Evolutionary conservation across 345 rosid species (phyloP).

Genomic region (Brassica incana): DNA sequence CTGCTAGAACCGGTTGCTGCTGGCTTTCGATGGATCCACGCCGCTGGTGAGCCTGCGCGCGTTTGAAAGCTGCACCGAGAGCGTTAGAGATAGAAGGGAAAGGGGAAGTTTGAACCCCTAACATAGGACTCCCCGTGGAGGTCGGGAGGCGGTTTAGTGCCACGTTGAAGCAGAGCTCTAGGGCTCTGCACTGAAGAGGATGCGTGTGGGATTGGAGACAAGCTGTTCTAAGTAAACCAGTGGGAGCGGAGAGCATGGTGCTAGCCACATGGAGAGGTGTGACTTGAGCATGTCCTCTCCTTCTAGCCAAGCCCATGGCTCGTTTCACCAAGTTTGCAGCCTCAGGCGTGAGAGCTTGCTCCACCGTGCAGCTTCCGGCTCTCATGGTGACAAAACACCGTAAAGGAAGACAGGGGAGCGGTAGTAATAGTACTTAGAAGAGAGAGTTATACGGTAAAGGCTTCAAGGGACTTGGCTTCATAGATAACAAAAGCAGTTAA

Average conservation of each 20-base stretch:
- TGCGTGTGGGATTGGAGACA: slow-evolving; percentile 94
- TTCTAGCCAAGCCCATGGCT: slow-evolving; percentile 70
- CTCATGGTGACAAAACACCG: slow-evolving; percentile 52
- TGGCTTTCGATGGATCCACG: slow-evolving; percentile 89
- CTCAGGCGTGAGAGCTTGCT: slow-evolving; percentile 76
- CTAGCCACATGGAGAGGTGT: slow-evolving; percentile 95
- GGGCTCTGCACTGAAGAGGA: slow-evolving; percentile 91
- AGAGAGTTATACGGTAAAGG: slow-evolving; percentile 18
- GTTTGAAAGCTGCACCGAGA: slow-evolving; percentile 92
- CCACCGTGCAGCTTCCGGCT: slow-evolving; percentile 83
- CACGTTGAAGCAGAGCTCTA: slow-evolving; percentile 97
- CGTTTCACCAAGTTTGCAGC: slow-evolving; percentile 76
- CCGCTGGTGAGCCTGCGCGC: slow-evolving; percentile 99
- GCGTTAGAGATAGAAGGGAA: slow-evolving; percentile 89
- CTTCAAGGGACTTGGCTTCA: slow-evolving; percentile 33
- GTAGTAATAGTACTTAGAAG: slow-evolving; percentile 30
- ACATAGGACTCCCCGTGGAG: slow-evolving; percentile 61
- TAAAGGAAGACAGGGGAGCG: slow-evolving; percentile 12
- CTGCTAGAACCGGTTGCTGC: slow-evolving; percentile 86
- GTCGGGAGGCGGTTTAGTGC: slow-evolving; percentile 95
- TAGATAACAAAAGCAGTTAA: slow-evolving; percentile 18
- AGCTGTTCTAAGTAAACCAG: slow-evolving; percentile 79
- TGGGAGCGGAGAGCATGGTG: slow-evolving; percentile 75
- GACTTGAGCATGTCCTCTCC: slow-evolving; percentile 95
- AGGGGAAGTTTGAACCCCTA: slow-evolving; percentile 56